These are phyloP conservation scores for Paspalum vaginatum DNA, from an alignment of 176 grass and related monocot species.

Conservation along the genomic window DNA sequence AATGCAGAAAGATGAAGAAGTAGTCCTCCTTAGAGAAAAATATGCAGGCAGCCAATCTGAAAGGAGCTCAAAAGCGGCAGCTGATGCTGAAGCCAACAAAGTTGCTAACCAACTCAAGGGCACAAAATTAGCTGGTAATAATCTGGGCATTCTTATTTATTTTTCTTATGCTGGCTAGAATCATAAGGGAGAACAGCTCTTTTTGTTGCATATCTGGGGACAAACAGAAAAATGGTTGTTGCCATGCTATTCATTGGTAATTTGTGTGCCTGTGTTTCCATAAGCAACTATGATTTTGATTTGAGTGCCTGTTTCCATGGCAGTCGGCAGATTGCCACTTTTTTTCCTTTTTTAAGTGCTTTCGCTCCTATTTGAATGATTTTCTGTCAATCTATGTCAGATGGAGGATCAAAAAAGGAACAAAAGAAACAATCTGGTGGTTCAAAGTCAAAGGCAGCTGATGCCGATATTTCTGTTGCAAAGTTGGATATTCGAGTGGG, in stretches of 20 bases:
- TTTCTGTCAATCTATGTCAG: constrained; percentile 26
- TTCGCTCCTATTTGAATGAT: neutral
- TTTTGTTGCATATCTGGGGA: neutral
- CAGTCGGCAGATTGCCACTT: neutral
- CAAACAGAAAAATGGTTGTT: constrained; percentile 16
- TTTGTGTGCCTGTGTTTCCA: neutral
- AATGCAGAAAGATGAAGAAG: constrained; percentile 83
- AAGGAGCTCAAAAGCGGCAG: constrained; percentile 70
- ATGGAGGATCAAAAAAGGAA: constrained; percentile 69
- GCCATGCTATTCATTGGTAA: neutral
- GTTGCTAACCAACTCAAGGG: constrained; percentile 72
- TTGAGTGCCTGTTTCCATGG: neutral
- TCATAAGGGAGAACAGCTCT: neutral
- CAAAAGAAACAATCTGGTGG: constrained; percentile 58
- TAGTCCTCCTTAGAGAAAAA: constrained; percentile 61
- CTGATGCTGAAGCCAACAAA: constrained; percentile 68
- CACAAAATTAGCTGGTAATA: constrained; percentile 73
- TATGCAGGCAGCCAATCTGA: constrained; percentile 92
- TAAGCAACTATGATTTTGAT: neutral
- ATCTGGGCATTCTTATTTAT: constrained; percentile 6
- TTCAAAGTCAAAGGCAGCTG: constrained; percentile 73
- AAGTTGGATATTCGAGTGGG: constrained; percentile 92
- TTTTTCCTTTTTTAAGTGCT: neutral
- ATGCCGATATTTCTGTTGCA: constrained; percentile 58
- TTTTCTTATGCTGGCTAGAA: neutral